Conservation (phyloP, 257 asterid genomes). For the Penstemon eatonii region DNA sequence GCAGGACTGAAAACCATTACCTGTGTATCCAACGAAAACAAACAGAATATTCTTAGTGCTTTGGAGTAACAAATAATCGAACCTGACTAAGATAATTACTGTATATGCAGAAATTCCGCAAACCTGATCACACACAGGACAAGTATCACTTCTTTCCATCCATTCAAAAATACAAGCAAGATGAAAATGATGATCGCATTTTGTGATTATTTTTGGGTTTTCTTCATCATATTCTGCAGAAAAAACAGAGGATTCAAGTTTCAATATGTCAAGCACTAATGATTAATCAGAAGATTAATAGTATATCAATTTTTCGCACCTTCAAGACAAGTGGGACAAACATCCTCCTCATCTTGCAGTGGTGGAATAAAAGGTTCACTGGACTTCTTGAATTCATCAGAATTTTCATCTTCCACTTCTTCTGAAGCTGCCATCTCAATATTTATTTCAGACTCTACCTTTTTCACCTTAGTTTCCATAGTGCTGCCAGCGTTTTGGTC, state of each 20-base stretch:
- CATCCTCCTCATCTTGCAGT: conserved; percentile 72
- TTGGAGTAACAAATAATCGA: conserved; percentile 13
- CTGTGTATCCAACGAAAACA: conserved; percentile 50
- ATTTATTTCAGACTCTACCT: conserved; percentile 40
- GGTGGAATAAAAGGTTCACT: conserved; percentile 36
- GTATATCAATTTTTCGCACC: conserved; percentile 41
- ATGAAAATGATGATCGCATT: conserved; percentile 92
- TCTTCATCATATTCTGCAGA: conserved; percentile 80
- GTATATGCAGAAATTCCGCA: neutral
- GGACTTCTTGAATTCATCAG: conserved; percentile 62
- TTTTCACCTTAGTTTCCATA: conserved; percentile 50
- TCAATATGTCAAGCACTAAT: conserved; percentile 16
- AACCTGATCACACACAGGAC: conserved; percentile 93
- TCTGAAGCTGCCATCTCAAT: conserved; percentile 38
- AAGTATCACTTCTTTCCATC: conserved; percentile 94
- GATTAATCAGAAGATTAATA: conserved; percentile 16
- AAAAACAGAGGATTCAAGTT: conserved; percentile 10
- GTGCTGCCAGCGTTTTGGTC: conserved; percentile 42
- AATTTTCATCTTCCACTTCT: conserved; percentile 54
- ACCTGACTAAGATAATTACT: conserved; percentile 1
- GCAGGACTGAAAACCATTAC: conserved; percentile 67
- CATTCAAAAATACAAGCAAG: conserved; percentile 92
- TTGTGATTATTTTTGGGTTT: conserved; percentile 80
- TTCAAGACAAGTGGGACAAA: conserved; percentile 92
- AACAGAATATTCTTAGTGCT: conserved; percentile 19